Base-by-base conservation (phyloP, 202 grass and related monocot species). In the Zoysia matrella region DNA sequence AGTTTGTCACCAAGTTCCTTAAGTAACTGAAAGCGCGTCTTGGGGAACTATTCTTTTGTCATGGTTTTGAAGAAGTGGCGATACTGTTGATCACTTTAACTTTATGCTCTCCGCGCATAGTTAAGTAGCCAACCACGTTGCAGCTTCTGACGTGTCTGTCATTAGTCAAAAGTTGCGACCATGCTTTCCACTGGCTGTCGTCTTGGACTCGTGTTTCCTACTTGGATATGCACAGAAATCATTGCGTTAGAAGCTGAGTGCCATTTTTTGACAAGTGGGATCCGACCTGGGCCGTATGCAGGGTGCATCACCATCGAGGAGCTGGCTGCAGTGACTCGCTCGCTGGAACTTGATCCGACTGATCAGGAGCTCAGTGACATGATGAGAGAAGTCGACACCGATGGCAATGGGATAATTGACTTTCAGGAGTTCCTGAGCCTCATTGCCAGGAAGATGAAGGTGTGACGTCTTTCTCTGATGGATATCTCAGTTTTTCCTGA, bases 391-490 rank as follows among this genome's bases (percentile, higher is more conserved):
- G 90, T 97, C 3, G 90, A 94, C 57, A 85, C 75, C 5, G 86
- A 94, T 72, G 94, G 92, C 3, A 94, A 97, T 60, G 92, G 94
- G 50, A 86, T 71, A 47, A 97, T 97, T 52, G 94, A 97, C 75
- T 92, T 97, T 46, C 67, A 73, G 48, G 94, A 97, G 81, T 97
- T 97, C 81, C 56, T 72, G 42, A 87, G 67, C 71, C 85, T 92
- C 4, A 87, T 92, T 83, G 88, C 68, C 36, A 87, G 81, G 67
- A 97, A 97, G 87, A 85, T 87, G 70, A 73, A 88, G 90, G 91
- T 92, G 63, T 39, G 8, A 47, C 4, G 22, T 80, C 44, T 69
- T 30, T 15, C 12, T 48, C 30, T 14, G 7, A 62, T 45, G 11
- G 11, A 79, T 52, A 6, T 5, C 47, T 6, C 44, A 11, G 3